Conservation (phyloP, 805 yeast genomes). For the Candida ponderosae region DNA sequence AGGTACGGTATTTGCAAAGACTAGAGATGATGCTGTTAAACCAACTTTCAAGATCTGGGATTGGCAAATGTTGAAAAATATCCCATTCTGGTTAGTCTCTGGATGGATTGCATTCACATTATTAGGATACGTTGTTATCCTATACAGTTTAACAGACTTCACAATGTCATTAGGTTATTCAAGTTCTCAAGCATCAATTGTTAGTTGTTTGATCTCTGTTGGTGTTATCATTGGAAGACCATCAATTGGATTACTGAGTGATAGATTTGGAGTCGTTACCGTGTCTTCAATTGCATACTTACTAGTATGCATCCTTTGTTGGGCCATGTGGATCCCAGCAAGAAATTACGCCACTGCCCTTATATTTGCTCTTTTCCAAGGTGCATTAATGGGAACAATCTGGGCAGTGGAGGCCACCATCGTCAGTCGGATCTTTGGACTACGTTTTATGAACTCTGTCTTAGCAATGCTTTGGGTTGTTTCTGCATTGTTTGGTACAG, state of each 20-base stretch:
- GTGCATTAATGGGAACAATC: slow-evolving; percentile 48
- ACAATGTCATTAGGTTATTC: slow-evolving; percentile 48
- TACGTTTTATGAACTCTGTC: slow-evolving; percentile 37
- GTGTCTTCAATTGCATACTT: slow-evolving; percentile 28
- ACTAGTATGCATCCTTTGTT: slow-evolving; percentile 27
- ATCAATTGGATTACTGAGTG: slow-evolving; percentile 37
- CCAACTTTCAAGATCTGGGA: slow-evolving; percentile 33
- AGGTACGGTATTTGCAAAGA: slow-evolving; percentile 23
- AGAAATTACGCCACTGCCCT: slow-evolving; percentile 44
- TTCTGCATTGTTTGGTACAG: slow-evolving; percentile 37
- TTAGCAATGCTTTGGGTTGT: slow-evolving; percentile 44
- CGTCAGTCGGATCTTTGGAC: slow-evolving; percentile 40
- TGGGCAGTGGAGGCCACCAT: slow-evolving; percentile 45
- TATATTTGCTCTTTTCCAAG: slow-evolving; percentile 38
- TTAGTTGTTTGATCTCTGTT: slow-evolving; percentile 45
- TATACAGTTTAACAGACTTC: slow-evolving; percentile 47
- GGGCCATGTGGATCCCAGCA: slow-evolving; percentile 46
- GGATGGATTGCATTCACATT: slow-evolving; percentile 37
- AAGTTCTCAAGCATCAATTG: slow-evolving; percentile 42
- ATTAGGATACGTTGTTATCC: slow-evolving; percentile 49
- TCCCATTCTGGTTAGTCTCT: slow-evolving; percentile 35
- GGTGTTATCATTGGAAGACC: slow-evolving; percentile 52
- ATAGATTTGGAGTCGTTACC: slow-evolving; percentile 40
- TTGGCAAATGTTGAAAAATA: slow-evolving; percentile 23
- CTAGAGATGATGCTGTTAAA: slow-evolving; percentile 25